Conservation (phyloP, 257 asterid species). For the Nemophila menziesii region DNA sequence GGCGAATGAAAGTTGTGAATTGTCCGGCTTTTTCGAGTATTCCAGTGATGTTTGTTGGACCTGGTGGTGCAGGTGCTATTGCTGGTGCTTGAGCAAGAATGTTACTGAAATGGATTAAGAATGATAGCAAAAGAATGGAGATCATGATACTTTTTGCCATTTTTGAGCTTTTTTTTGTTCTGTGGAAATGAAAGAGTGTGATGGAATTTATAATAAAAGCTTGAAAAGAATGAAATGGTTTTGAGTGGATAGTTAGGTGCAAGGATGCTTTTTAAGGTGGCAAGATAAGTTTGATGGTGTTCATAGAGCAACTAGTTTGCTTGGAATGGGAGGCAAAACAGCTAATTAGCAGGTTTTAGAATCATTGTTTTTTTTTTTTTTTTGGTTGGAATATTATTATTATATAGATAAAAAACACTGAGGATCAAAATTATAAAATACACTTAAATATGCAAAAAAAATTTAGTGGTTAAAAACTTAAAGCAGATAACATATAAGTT, state of each 20-base stretch:
- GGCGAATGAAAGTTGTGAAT: conserved; percentile 37
- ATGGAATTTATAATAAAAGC: neutral
- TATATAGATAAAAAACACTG: no score
- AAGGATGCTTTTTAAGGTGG: conserved; percentile 25
- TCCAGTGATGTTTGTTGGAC: conserved; percentile 32
- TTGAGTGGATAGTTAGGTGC: conserved; percentile 7
- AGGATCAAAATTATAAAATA: no score
- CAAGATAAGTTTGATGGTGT: conserved; percentile 21
- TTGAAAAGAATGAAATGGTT: neutral
- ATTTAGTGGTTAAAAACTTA: no score
- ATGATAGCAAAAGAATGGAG: conserved; percentile 13
- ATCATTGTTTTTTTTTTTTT: neutral
- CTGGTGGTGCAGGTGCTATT: conserved; percentile 29
- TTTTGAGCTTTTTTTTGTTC: neutral
- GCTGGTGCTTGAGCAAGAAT: conserved; percentile 21
- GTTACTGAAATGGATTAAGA: conserved; percentile 9
- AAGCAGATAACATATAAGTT: no score
- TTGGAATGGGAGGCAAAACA: conserved; percentile 25
- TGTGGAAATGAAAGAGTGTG: neutral
- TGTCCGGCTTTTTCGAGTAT: conserved; percentile 42
- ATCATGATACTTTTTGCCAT: neutral
- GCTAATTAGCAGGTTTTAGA: neutral
- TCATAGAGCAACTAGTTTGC: conserved; percentile 28
- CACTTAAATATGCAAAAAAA: no score
- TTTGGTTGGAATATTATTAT: no score